Base-by-base conservation (phyloP, 2,329 filamentous ascomycete genomes). In the Byssochlamys sp. region DNA sequence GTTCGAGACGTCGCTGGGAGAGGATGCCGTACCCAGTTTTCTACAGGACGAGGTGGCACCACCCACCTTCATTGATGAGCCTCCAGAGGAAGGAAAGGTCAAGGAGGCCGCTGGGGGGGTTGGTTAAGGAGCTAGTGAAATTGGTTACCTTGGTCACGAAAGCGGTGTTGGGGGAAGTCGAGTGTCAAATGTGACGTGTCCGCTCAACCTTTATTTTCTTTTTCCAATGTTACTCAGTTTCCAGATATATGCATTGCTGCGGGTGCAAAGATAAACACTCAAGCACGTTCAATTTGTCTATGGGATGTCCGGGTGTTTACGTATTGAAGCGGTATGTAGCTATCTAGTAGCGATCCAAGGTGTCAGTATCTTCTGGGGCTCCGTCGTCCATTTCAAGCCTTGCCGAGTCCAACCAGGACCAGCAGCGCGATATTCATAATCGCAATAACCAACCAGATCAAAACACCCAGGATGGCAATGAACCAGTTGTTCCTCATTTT, bases 21-120 rank as follows among this genome's bases (percentile, higher is more conserved):
- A 80, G 29, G 84, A 83, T 53, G 80, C 79, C 35, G 73, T 95
- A 64, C 94, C 94, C 0, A 86, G 87, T 54, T 99, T 95, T 74
- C 79, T 99, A 80, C 84, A 90, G 69, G 94, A 97, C 66, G 91
- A 96, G 74, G 84, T 90, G 14, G 81, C 84, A 57, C 90, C 90
- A 39, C 84, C 84, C 24, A 86, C 91, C 55, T 97, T 99, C 72
- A 88, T 99, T 59, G 94, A 99, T 73, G 91, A 96, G 77, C 84
- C 90, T 19, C 91, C 91, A 1, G 82, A 86, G 74, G 77, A 82
- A 52, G 79, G 80, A 12, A 91, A 94, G 77, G 82, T 95, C 53
- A 94, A 92, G 78, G 90, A 95, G 73, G 89, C 84, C 52, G 91
- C 81, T 14, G 80, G 80, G n/a, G 61, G 63, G 27, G 58, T 66